These are phyloP conservation scores for Colletotrichum aenigma DNA, from an alignment of 2,329 filamentous ascomycete genomes.

Conservation along the genomic window DNA sequence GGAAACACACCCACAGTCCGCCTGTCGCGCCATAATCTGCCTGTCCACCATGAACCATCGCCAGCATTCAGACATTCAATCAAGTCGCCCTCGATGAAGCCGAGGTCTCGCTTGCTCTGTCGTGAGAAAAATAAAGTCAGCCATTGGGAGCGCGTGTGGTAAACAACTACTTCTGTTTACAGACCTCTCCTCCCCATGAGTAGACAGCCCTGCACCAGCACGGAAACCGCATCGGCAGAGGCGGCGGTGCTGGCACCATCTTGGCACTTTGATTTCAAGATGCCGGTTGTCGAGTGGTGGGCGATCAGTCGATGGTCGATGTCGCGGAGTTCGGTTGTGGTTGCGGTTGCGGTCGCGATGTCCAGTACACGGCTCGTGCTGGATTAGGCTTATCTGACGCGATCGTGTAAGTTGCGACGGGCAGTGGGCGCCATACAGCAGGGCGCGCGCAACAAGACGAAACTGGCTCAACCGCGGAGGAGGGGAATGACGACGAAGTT, in stretches of 20 bases:
- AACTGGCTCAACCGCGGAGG: not conserved
- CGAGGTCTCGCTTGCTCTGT: slow-evolving; percentile 87
- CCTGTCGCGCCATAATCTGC: slow-evolving; percentile 85
- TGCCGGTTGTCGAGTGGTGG: not conserved
- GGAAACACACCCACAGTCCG: slow-evolving; percentile 92
- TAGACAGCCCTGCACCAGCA: slow-evolving; percentile 93
- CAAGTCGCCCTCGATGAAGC: slow-evolving; percentile 95
- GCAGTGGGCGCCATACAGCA: not conserved
- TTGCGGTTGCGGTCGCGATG: not conserved
- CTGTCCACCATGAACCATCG: slow-evolving; percentile 98
- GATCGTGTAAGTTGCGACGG: slow-evolving; percentile 3
- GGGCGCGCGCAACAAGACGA: not conserved
- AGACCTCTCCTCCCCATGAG: slow-evolving; percentile 88
- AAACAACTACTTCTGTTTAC: not conserved
- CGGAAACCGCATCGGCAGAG: slow-evolving; percentile 79
- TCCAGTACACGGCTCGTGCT: slow-evolving; percentile 6
- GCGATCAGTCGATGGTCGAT: not conserved
- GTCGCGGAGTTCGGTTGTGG: not conserved
- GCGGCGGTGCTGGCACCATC: slow-evolving; percentile 61
- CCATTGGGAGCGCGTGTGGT: not conserved
- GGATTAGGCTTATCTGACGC: not conserved
- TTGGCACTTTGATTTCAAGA: slow-evolving; percentile 20
- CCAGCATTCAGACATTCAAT: slow-evolving; percentile 98
- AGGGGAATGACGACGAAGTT: not conserved
- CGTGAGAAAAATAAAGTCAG: slow-evolving; percentile 25